Conservation (phyloP, 148 eudicot genomes). For the Vaccinium corymbosum region DNA sequence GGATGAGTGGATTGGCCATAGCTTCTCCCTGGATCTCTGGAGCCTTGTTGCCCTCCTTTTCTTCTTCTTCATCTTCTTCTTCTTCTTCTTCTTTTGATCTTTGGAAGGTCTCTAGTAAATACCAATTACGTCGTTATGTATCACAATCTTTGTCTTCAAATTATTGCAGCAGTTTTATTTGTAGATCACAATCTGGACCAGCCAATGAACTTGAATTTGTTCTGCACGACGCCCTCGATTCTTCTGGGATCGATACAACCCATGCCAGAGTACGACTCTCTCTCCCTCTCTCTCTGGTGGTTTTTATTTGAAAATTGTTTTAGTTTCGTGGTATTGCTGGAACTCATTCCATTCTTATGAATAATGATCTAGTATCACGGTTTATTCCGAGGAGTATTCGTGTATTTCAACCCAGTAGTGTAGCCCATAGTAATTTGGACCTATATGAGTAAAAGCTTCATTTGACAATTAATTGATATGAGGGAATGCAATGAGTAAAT, state of each 20-base stretch:
- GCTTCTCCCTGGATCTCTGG: conserved; percentile 33
- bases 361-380: not conserved
- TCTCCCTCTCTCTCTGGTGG: not conserved
- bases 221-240: conserved; percentile 63
- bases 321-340: not conserved
- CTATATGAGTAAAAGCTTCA: not conserved
- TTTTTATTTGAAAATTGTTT: not conserved
- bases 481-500: not conserved
- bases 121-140: not conserved
- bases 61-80: not conserved
- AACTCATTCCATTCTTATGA: not conserved
- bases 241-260: conserved; percentile 49
- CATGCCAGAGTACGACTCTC: conserved; percentile 46
- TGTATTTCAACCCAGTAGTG: not conserved
- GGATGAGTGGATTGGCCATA: conserved; percentile 15
- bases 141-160: conserved; percentile 13
- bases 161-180: conserved; percentile 20
- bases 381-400: not conserved
- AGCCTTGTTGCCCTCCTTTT: conserved; percentile 6
- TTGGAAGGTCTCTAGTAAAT: not conserved
- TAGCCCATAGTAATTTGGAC: not conserved
- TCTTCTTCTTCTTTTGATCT: conserved; percentile 13
- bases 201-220: conserved; percentile 45
- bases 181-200: conserved; percentile 32
- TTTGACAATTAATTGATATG: not conserved